A percentile compares a stretch with the other conserved stretches of the same genome.
Evolutionary conservation across 176 grass and related monocot species (phyloP).

Genomic region (Bonia amplexicaulis): DNA sequence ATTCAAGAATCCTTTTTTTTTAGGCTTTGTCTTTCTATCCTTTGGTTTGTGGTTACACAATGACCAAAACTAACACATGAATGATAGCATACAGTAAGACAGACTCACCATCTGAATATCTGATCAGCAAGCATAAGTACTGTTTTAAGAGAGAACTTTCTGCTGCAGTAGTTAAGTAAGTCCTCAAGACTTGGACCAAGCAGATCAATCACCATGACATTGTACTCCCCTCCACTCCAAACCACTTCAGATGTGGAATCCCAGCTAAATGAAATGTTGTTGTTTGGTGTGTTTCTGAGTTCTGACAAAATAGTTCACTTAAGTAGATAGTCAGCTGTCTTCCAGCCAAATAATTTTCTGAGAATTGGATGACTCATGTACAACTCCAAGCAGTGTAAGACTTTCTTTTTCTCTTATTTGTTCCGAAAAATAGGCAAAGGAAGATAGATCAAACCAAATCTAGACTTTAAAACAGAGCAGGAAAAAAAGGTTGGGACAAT

Average conservation of each 20-base stretch:
- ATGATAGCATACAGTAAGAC: neutral
- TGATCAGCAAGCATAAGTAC: conserved; percentile 87
- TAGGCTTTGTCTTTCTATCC: neutral
- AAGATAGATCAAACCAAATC: neutral
- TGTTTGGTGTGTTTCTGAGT: neutral
- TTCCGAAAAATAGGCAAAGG: neutral
- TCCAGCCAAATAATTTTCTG: neutral
- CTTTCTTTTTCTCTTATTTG: neutral
- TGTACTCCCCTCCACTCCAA: conserved; percentile 75
- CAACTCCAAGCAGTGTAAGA: neutral
- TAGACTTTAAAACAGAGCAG: neutral
- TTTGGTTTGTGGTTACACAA: neutral
- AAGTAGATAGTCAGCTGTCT: neutral
- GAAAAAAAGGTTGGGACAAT: neutral
- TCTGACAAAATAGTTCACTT: neutral
- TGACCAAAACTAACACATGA: conserved; percentile 7
- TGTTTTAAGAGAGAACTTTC: conserved; percentile 79
- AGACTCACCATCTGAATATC: conserved; percentile 59
- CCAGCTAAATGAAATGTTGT: conserved; percentile 28
- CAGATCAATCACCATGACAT: conserved; percentile 76
- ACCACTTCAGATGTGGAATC: conserved; percentile 76
- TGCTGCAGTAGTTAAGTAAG: conserved; percentile 82
- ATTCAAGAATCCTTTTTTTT: neutral
- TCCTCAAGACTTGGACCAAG: conserved; percentile 83
- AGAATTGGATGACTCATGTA: neutral